phyloP scores from a whole-genome alignment of 2,329 filamentous ascomycete species.

The Ceratocystiopsis minuta region DNA sequence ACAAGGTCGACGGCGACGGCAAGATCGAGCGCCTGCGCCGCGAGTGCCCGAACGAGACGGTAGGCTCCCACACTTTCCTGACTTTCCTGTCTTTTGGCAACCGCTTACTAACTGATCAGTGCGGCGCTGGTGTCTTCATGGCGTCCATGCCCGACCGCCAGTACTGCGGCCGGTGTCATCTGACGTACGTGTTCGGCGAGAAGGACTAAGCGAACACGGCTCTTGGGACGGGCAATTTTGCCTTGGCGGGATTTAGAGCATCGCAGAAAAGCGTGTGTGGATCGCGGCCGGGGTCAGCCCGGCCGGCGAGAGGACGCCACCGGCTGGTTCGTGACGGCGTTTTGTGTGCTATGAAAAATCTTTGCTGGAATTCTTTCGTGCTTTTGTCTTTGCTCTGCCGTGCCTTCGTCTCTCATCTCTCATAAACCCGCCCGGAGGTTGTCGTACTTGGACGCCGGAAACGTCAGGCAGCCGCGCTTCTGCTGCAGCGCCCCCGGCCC shows the following conservation, averaged over 20 bases:
- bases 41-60: slow-evolving; percentile 86
- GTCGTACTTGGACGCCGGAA: slow-evolving; percentile 51
- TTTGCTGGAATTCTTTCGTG: no score
- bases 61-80: slow-evolving; percentile 27
- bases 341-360: no score
- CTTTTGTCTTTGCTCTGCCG: no score
- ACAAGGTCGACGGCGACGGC: slow-evolving; percentile 99
- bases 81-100: no score
- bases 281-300: no score
- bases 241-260: no score
- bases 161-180: slow-evolving; percentile 69
- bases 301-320: no score
- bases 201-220: slow-evolving; percentile 24
- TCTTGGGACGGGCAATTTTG: no score
- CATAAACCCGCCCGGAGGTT: slow-evolving; percentile 43
- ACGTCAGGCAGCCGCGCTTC: slow-evolving; percentile 40
- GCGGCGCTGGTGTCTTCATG: slow-evolving; percentile 99
- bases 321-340: no score
- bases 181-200: slow-evolving; percentile 59
- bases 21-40: slow-evolving; percentile 98
- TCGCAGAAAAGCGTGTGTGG: no score
- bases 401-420: no score
- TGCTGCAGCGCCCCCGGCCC: slow-evolving; percentile 31
- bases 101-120: slow-evolving; percentile 32
- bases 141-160: slow-evolving; percentile 99